Evolutionary conservation across 2,329 filamentous ascomycete species (phyloP), one percentile per base, ranked within the genome.

Genomic region (Beauveria varroae): DNA sequence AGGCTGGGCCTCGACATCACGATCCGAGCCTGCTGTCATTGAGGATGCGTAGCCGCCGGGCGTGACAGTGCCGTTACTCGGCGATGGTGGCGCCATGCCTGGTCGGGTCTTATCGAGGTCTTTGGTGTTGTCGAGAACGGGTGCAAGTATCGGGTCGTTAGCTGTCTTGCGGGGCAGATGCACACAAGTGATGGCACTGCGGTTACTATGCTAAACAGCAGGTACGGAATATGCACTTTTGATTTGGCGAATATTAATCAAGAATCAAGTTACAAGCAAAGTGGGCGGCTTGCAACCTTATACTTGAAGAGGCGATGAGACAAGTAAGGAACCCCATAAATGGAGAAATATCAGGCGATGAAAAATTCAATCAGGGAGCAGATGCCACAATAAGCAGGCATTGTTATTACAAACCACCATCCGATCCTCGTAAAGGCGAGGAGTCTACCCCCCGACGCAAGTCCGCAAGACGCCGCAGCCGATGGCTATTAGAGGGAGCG

Each of bases 1-100:
- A 20, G 67, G 67, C 54, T 75, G 75, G 9, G 77, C 72, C 68
- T 82, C 80, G 60, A 77, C 64, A 63, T 81, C 78, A 57, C 66
- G 66, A 20, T 74, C 74, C 18, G 73, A 71, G 37, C 68, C 67
- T 30, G 72, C 74, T 47, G 68, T 63, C 51, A 72, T 71, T 28
- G 73, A 74, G 3, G 62, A 60, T 20, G 61, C 51, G 20, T 62
- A 57, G 44, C 60, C 60, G 16, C 28, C 24, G 2, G 57, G 57
- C 47, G 57, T 59, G 18, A 20, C 49, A 26, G 57, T 26, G 47
- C 57, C 57, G 57, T 44, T 43, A 3, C 26, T 34, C 37, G 47
- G 37, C 47, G 37, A 34, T 10, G 49, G 40, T 6, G 56, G 34
- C 22, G 56, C 26, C 57, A 59, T 59, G 37, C 30, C 44, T n/a